Evolutionary conservation across 345 rosid genomes (phyloP), one percentile per base, ranked within the genome.

Genomic region (Carallia brachiata): DNA sequence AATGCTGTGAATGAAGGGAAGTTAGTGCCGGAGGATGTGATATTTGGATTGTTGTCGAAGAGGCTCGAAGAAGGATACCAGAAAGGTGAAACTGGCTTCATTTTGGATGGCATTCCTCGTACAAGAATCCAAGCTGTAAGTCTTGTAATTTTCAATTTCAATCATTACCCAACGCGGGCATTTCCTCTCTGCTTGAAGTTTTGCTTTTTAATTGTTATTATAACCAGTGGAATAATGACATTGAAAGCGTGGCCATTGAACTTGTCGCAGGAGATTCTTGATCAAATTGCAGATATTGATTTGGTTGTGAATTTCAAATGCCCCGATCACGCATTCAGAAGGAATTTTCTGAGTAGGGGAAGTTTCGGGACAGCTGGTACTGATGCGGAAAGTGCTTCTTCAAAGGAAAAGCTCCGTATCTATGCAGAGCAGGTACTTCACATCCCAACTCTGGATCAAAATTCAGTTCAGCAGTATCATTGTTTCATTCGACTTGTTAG

Each of bases 61-160:
- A 84, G 98, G 82, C 85, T 91, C 63, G 94, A 95, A 70, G 91
- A 95, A 75, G 96, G 94, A 36, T 95, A 85, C 75, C 62, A 39
- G 32, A 83, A 69, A 44, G 99, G 99, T 15, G 97, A 95, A 80
- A 86, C 78, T 17, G 99, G 99, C 61, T 95, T 95, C 84, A 89
- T 95, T 77, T 87, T 95, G 37, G 97, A 95, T 70, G 97, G 99
- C 6, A 82, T 95, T 78, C 99, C 99, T 57, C 90, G 92, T 31
- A 89, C 96, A 18, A 84, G 86, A 71, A 30, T 75, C 50, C 99
- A 95, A 77, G 98, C 97, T 3, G 81, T 77, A 69, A 60, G 77
- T 69, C 17, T 70, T 23, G 7, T n/a, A 12, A 48, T 34, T 61
- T 61, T 10, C 34, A 19, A 10, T 10, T 23, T 56, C 6, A 30